Percentiles rank a stretch among this genome's conserved stretches.
These are phyloP conservation scores for Rhizoclosmatium globosum DNA, from an alignment of 192 early-diverging fungal species.

Conservation along the genomic window DNA sequence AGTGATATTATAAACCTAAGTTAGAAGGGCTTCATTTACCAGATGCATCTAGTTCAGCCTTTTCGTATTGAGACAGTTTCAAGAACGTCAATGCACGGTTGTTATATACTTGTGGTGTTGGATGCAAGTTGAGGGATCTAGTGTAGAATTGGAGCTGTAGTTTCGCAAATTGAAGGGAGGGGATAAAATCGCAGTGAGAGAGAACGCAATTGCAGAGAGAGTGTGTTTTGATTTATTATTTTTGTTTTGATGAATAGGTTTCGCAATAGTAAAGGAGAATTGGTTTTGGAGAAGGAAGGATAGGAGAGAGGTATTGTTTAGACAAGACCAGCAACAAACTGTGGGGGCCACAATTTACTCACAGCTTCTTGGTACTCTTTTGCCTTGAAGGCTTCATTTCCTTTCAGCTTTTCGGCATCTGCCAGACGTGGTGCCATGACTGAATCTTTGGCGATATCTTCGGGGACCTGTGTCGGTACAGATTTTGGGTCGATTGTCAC, in stretches of 20 bases:
- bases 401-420: constrained; percentile 39
- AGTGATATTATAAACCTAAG: not conserved
- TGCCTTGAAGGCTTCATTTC: constrained; percentile 40
- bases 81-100: constrained; percentile 38
- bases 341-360: constrained; percentile 3
- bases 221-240: not conserved
- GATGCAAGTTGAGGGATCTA: constrained; percentile 26
- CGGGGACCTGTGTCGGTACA: not conserved
- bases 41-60: constrained; percentile 29
- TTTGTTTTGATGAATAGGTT: not conserved
- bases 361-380: constrained; percentile 42
- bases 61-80: constrained; percentile 37
- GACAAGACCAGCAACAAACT: no score
- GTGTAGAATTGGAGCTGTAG: constrained; percentile 33
- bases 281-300: no score
- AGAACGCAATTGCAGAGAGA: not conserved
- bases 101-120: constrained; percentile 20
- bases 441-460: not conserved
- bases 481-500: not conserved
- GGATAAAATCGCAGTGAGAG: constrained; percentile 4
- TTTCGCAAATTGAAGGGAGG: not conserved
- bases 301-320: no score
- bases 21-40: constrained; percentile 10
- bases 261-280: not conserved
- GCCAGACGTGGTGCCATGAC: constrained; percentile 9